Evolutionary conservation across 805 yeast genomes (phyloP).

Genomic region (Zygoascus bituminiphila): DNA sequence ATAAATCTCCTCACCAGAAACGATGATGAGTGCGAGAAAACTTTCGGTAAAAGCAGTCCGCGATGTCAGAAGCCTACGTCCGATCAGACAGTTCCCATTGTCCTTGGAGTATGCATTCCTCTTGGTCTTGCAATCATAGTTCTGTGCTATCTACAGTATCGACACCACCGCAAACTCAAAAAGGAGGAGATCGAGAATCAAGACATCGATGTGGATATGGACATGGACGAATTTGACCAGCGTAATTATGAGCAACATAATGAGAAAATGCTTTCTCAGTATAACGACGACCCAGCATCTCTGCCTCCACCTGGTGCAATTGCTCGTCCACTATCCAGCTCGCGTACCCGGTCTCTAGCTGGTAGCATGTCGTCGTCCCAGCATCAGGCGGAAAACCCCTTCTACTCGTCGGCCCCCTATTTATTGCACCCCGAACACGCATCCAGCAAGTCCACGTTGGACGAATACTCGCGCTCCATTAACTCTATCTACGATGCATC

Average conservation of each 20-base stretch:
- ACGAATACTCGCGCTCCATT: conserved; percentile 21
- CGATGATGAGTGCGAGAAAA: neutral
- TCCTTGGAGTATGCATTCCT: conserved; percentile 35
- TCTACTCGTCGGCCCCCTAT: conserved; percentile 16
- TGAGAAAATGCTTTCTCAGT: neutral
- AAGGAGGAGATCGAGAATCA: conserved; percentile 30
- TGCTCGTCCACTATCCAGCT: too few relatives aligned
- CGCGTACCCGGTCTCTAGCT: neutral
- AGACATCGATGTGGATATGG: conserved; percentile 30
- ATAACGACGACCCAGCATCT: neutral
- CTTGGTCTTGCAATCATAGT: conserved; percentile 26
- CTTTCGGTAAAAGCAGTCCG: conserved; percentile 7
- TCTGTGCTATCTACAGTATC: conserved; percentile 25
- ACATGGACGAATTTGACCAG: conserved; percentile 24
- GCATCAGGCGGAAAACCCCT: conserved; percentile 12
- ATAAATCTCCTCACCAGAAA: neutral
- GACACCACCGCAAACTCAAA: conserved; percentile 26
- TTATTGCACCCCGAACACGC: conserved; percentile 16
- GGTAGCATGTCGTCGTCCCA: neutral
- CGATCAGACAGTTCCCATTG: conserved; percentile 21
- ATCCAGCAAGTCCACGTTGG: conserved; percentile 17
- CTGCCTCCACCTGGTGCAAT: neutral
- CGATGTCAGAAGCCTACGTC: conserved; percentile 18
- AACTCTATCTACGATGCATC: conserved; percentile 14
- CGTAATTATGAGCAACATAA: conserved; percentile 1